Base-by-base conservation (phyloP, 345 rosid genomes). In the Moricandia arvensis region DNA sequence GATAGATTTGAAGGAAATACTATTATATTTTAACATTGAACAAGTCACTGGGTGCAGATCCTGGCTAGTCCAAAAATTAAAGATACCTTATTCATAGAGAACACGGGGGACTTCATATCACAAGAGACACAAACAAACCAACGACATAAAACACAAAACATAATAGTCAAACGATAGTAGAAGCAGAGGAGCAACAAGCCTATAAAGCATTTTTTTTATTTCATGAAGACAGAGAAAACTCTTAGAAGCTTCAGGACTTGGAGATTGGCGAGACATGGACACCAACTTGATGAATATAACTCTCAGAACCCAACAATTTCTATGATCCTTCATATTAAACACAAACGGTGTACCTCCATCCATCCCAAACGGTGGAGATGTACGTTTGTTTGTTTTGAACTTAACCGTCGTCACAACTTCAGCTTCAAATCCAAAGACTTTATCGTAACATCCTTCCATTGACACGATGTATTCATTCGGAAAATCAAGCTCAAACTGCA, bases 251-350 rank as follows among this genome's bases (percentile, higher is more conserved):
- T 27, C 54, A 45, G 8, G 60, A n/a, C 53, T 58, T 59, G 79
- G 59, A 11, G 27, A 75, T 6, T 33, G 72, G 53, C 0, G 67
- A 59, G 70, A 70, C 75, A 57, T 77, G 47, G 16, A 77, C 75
- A 63, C 80, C 75, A 70, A 63, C 41, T 41, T 62, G 64, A 57
- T 77, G 70, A 63, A 77, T 16, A 12, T 17, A 37, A 9, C n/a
- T 77, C 74, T 63, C 66, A 66, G 59, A 70, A 76, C 12, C 75
- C 75, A 7, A 69, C 75, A 8, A 76, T 69, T 47, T 75, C n/a
- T 75, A 24, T 53, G 33, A 33, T 66, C 63, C 4, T 68, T 75
- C 54, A 17, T 21, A 54, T 47, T 57, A 4, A 69, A 31, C 63
- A 30, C 63, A 69, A 70, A 76, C 43, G 47, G 1, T 38, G 43